Evolutionary conservation across 805 yeast species (phyloP).

Genomic region (Candida broadrunensis): DNA sequence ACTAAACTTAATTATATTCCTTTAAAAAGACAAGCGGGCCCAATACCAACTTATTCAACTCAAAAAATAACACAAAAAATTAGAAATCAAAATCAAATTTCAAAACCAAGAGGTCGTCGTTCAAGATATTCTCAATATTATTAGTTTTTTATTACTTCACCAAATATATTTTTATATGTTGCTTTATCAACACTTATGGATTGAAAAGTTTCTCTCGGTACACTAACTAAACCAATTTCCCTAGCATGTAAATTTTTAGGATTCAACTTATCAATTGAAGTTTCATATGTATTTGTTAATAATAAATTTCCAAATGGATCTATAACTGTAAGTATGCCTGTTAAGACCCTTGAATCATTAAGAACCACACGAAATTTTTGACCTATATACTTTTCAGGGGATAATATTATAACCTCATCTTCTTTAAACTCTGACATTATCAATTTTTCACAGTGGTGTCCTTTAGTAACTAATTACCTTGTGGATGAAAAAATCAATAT

Average conservation of each 20-base stretch:
- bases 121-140: background rate
- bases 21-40: background rate
- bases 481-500: too few relatives aligned
- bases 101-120: background rate
- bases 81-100: background rate
- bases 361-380: slow-evolving; percentile 22
- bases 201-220: slow-evolving; percentile 40
- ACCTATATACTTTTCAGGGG: slow-evolving; percentile 30
- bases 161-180: slow-evolving; percentile 10
- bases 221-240: slow-evolving; percentile 52
- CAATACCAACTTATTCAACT: background rate
- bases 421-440: background rate
- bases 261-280: slow-evolving; percentile 24
- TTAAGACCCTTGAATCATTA: slow-evolving; percentile 29
- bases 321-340: slow-evolving; percentile 36
- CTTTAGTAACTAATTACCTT: too few relatives aligned
- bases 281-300: slow-evolving; percentile 32
- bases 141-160: background rate
- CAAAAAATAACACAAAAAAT: background rate
- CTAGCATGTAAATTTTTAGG: slow-evolving; percentile 24
- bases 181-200: slow-evolving; percentile 21
- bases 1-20: background rate
- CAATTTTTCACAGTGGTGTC: too few relatives aligned
- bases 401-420: background rate
- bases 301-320: slow-evolving; percentile 44